Base-by-base conservation (phyloP, 495 filamentous ascomycete genomes). In the Tuber indicum region DNA sequence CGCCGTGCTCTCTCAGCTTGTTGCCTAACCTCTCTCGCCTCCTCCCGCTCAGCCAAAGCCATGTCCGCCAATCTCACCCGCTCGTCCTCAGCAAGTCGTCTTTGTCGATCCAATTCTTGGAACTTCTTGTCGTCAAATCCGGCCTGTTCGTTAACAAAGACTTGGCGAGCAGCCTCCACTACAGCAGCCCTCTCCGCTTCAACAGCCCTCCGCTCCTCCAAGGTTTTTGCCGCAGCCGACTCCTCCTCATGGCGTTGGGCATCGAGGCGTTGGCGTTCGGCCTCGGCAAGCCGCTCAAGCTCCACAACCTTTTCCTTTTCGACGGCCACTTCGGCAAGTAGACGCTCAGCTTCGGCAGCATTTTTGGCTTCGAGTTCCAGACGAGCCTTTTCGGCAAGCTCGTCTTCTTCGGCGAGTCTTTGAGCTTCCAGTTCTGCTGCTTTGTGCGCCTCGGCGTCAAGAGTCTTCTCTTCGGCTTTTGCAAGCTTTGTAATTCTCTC, bases 61-160 rank as follows among this genome's bases (percentile, higher is more conserved):
- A 75, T 4, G 46, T 75, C 73, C 70, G 66, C 76, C 32, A 80
- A 42, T 12, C 76, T 45, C 66, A 78, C 58, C 46, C 78, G 76
- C 46, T 75, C 71, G 71, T 78, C 77, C 32, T 78, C 77, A 46
- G 77, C 77, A 23, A 78, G 74, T 43, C 77, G 77, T 71, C 77
- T 71, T 58, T 71, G 71, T 23, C 43, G 74, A 21, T 78, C 77
- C 23, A 73, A 66, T 36, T 78, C 74, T 45, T 78, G 74, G 45
- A 78, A 78, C 23, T 45, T 43, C 9, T 12, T 62, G 21, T 69
- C 42, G 70, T 58, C 39, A 62, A 73, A 58, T 72, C 36, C 71
- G 42, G 49, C 70, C 36, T 72, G 70, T 36, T 73, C 77, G 58
- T 44, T 62, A 9, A 77, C 26, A 39, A 9, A 39, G 76, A 52